Evolutionary conservation across 2,329 filamentous ascomycete genomes (phyloP), one percentile per base, ranked within the genome.

Genomic region (Neospermospora avenae): DNA sequence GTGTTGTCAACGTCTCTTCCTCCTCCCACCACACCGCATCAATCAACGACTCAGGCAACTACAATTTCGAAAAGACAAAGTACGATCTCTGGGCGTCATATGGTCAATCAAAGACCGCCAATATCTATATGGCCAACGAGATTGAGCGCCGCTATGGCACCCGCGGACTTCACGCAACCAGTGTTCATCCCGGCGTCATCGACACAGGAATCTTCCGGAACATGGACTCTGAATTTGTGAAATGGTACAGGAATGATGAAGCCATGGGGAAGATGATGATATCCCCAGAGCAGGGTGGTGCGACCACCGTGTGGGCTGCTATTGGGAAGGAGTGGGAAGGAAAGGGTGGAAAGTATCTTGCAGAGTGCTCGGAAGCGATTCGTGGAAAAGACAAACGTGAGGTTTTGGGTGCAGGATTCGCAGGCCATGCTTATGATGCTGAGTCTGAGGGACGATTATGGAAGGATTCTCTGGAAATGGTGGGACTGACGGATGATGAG

Each of bases 81-180:
- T 79, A 79, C 59, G 65, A 74, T 14, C 68, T 68, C 0, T 71
- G 64, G 64, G 35, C 60, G 2, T 71, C 74, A 0, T 81, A 81
- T 62, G 76, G 71, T 0, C 73, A 78, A 59, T 66, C 69, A 37
- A 81, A 81, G 63, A 73, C 73, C 0, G 77, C 78, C 4, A 79
- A 77, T 59, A 74, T 81, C 24, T 79, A 73, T 56, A 75, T 77
- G 64, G 73, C 78, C 13, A 79, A 77, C 60, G 73, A 78, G 60
- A 73, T 81, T 22, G 78, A 80, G 31, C 74, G 78, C 4, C 72
- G 71, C 0, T 80, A 78, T 61, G 76, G 74, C 2, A 37, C 63
- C 0, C 59, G 67, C 4, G 73, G 75, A 14, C 61, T 81, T 1
- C 77, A 77, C 55, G 77, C 69, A 0, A 66, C 72, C 2, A 73